phyloP scores from a whole-genome alignment of 2,329 filamentous ascomycete genomes.

The Cladorrhinum sp. region DNA sequence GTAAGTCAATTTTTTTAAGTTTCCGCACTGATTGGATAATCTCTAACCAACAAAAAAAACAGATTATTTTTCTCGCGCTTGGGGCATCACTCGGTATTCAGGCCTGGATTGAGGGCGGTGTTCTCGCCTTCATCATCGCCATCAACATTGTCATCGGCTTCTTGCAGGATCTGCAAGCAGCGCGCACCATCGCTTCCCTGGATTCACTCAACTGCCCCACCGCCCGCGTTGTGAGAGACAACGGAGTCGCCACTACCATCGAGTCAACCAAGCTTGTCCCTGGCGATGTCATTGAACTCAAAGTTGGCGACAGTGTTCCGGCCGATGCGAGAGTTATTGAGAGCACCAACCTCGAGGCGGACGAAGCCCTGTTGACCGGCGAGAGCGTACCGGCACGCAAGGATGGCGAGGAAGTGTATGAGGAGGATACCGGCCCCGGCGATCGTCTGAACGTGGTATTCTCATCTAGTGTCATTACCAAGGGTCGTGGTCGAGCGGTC shows the following conservation, averaged over 20 bases:
- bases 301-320: constrained; percentile 33
- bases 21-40: not conserved
- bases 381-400: constrained; percentile 60
- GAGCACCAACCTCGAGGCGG: constrained; percentile 54
- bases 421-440: constrained; percentile 52
- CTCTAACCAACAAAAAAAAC: constrained; percentile 29
- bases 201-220: constrained; percentile 48
- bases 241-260: constrained; percentile 31
- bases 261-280: constrained; percentile 45
- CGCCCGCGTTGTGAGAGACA: constrained; percentile 48
- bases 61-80: constrained; percentile 48
- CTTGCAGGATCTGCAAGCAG: constrained; percentile 51
- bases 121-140: constrained; percentile 34
- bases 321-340: constrained; percentile 44
- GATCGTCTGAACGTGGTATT: constrained; percentile 62
- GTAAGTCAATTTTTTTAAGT: constrained; percentile 36
- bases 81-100: constrained; percentile 48
- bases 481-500: constrained; percentile 49
- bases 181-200: constrained; percentile 52
- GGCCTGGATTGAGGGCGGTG: constrained; percentile 52
- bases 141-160: constrained; percentile 55
- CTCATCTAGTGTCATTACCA: constrained; percentile 54
- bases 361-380: constrained; percentile 61
- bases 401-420: constrained; percentile 47
- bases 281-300: constrained; percentile 51